Evolutionary conservation across 208 protist genomes (phyloP).

Genomic region (Lotmaria passim): DNA sequence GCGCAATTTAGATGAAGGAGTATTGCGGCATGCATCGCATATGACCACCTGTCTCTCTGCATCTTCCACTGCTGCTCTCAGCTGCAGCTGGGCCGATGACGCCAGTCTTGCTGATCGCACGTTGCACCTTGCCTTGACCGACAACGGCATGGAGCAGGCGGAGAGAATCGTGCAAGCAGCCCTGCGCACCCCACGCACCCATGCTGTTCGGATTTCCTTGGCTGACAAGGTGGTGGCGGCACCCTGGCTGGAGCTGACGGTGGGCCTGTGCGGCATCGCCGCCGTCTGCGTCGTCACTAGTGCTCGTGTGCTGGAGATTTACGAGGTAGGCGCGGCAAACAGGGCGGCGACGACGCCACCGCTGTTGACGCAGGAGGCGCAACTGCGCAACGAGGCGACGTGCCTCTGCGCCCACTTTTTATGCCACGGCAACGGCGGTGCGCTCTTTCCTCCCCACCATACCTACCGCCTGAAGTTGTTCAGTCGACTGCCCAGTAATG

Average conservation of each 20-base stretch:
- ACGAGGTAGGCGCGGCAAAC: background rate
- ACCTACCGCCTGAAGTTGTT: conserved; percentile 32
- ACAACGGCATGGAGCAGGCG: conserved; percentile 13
- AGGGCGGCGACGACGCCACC: background rate
- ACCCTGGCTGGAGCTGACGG: conserved; percentile 20
- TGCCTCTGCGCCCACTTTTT: conserved; percentile 24
- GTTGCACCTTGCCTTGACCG: background rate
- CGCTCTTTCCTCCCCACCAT: conserved; percentile 14
- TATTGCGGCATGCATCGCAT: too few relatives aligned
- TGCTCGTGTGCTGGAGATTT: conserved; percentile 33
- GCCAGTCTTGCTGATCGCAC: background rate
- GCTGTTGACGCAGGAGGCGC: conserved; percentile 32
- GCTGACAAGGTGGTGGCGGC: background rate
- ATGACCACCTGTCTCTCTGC: too few relatives aligned
- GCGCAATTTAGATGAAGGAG: too few relatives aligned
- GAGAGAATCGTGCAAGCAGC: conserved; percentile 8
- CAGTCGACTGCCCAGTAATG: conserved; percentile 3
- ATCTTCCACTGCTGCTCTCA: background rate
- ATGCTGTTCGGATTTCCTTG: background rate
- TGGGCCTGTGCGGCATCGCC: background rate
- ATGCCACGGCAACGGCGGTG: conserved; percentile 18
- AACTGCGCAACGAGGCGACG: conserved; percentile 9
- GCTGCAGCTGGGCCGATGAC: conserved; percentile 24
- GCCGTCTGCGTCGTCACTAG: conserved; percentile 37
- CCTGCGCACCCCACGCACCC: background rate